These are phyloP conservation scores for Nemania bipapillata DNA, from an alignment of 2,329 filamentous ascomycete genomes.

Conservation along the genomic window DNA sequence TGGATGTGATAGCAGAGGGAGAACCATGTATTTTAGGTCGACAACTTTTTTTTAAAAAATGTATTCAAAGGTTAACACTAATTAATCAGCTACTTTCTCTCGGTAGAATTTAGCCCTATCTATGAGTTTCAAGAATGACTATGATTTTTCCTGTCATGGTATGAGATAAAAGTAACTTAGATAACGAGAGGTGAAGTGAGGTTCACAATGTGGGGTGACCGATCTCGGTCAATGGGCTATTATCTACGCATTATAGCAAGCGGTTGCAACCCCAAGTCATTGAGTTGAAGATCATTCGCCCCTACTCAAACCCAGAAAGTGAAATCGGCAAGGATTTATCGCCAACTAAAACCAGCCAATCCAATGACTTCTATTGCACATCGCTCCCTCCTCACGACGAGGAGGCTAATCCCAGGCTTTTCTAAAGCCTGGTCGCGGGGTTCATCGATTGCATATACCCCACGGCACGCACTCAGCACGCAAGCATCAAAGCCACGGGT, in stretches of 20 bases:
- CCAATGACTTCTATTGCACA: slow-evolving; percentile 4
- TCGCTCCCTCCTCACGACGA: slow-evolving; percentile 6
- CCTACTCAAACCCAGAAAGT: background rate
- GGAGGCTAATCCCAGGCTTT: slow-evolving; percentile 6
- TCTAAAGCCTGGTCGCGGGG: slow-evolving; percentile 21
- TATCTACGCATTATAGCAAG: background rate
- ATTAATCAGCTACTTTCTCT: background rate
- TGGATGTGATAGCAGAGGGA: background rate
- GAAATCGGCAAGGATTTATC: background rate
- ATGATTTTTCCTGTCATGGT: background rate
- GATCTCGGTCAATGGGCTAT: slow-evolving; percentile 10
- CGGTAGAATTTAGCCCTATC: background rate
- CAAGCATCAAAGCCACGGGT: slow-evolving; percentile 3
- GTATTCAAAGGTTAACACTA: background rate
- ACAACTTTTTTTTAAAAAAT: background rate
- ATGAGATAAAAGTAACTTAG: background rate
- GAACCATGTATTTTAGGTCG: background rate
- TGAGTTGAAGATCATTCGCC: background rate
- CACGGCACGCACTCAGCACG: slow-evolving; percentile 28
- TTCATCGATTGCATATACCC: background rate
- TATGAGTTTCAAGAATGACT: background rate
- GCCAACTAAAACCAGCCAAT: background rate
- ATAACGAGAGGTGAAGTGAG: background rate
- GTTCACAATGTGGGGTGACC: slow-evolving; percentile 20
- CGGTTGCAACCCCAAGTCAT: background rate